phyloP scores from a whole-genome alignment of 441 rosid genomes.

The Hura crepitans region DNA sequence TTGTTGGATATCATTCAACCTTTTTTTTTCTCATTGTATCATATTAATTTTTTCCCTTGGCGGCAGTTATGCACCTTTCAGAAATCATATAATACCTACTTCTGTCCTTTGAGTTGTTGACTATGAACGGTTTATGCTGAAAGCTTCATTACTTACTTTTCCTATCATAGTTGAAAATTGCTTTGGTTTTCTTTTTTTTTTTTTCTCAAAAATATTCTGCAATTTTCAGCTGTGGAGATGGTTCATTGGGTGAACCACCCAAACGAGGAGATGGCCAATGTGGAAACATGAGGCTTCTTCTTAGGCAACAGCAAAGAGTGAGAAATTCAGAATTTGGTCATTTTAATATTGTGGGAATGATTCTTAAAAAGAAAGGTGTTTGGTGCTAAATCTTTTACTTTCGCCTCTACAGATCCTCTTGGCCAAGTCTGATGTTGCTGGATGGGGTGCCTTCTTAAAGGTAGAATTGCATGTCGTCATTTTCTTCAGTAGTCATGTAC shows the following conservation, averaged over 20 bases:
- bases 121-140: neutral
- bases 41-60: neutral
- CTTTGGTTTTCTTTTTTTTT: conserved; percentile 3
- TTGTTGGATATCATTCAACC: conserved; percentile 2
- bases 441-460: conserved; percentile 94
- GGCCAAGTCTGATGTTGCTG: conserved; percentile 75
- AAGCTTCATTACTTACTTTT: conserved; percentile 4
- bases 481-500: conserved; percentile 1
- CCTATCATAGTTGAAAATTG: neutral
- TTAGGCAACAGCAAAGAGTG: conserved; percentile 76
- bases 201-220: neutral
- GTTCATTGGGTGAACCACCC: conserved; percentile 63
- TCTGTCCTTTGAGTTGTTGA: no score
- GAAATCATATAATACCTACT: no score
- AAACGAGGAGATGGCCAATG: conserved; percentile 71
- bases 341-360: conserved; percentile 5
- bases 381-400: conserved; percentile 14
- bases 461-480: conserved; percentile 27
- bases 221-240: conserved; percentile 68
- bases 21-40: neutral
- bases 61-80: neutral
- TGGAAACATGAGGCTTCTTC: conserved; percentile 80
- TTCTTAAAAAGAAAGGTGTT: conserved; percentile 16
- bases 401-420: conserved; percentile 54
- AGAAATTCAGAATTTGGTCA: conserved; percentile 19